Base-by-base conservation (phyloP, 768 basidiomycete genomes). In the Suillus americanus region DNA sequence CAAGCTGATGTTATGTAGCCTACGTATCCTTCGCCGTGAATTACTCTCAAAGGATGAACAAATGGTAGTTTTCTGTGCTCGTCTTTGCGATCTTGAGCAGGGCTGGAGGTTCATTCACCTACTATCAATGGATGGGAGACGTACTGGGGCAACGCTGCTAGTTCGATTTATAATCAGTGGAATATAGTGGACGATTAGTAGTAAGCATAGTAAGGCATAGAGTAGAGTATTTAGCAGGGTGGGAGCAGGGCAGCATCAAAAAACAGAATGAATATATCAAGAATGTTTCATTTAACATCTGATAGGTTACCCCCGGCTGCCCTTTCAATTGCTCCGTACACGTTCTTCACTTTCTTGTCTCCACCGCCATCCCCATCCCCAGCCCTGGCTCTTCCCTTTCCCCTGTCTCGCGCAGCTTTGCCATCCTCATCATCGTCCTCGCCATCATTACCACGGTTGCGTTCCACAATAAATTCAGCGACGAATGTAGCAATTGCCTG, bases 381-480 rank as follows among this genome's bases (percentile, higher is more conserved):
- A 63, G 69, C 70, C 48, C 43, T 63, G 25, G 67, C 57, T 69
- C 59, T 50, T 63, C 70, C 60, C 71, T 67, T 28, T 55, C 64
- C 69, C 64, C 64, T 64, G 61, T 66, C 62, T 62, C 37, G 67
- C 45, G 57, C 38, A 53, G 56, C 62, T 16, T 56, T 63, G 63
- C 65, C 71, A 41, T 72, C 73, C 48, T 76, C 77, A 45, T 72
- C 75, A 23, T 76, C 79, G 5, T 82, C 55, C 23, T 73, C 78
- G 1, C 66, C 70, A 16, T 68, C 72, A 56, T 65, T 64, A 40
- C 75, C 74, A 50, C 77, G 75, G 23, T 70, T 61, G 16, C 72
- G 71, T 51, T 79, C 83, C 43, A 85, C 82, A 90, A 94, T 93
- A 69, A 95, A 91, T 69, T 92, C 88, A 2, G 88, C 87, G 2